Percentiles rank a stretch among this genome's conserved stretches.
Conservation (phyloP, 768 basidiomycete genomes). For the Termitomyces sp. region DNA sequence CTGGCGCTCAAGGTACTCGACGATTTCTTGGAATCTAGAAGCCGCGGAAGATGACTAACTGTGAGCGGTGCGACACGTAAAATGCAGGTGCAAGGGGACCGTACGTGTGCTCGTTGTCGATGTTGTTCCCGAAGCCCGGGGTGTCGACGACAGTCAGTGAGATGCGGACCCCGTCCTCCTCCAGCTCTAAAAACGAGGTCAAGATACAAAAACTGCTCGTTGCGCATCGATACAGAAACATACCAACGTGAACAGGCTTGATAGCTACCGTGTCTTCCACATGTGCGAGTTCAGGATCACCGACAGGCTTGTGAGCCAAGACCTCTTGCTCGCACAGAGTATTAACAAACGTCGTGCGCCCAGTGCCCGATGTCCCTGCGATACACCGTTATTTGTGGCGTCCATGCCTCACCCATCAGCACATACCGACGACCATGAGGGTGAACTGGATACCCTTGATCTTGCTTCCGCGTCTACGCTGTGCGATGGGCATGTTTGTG, state of each 20-base stretch:
- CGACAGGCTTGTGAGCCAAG: slow-evolving; percentile 59
- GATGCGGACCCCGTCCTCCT: slow-evolving; percentile 88
- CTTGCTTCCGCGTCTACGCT: slow-evolving; percentile 63
- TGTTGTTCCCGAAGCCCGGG: slow-evolving; percentile 87
- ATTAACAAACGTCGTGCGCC: slow-evolving; percentile 89
- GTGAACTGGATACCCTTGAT: slow-evolving; percentile 91
- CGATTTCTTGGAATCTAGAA: slow-evolving; percentile 80
- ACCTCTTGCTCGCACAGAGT: slow-evolving; percentile 83
- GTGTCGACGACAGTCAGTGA: slow-evolving; percentile 90
- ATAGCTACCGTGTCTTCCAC: slow-evolving; percentile 73
- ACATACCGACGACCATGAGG: slow-evolving; percentile 84
- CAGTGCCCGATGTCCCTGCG: slow-evolving; percentile 81
- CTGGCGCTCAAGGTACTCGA: slow-evolving; percentile 83
- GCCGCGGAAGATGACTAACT: background rate
- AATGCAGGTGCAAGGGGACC: slow-evolving; percentile 21
- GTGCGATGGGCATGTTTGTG: slow-evolving; percentile 37
- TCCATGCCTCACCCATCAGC: background rate
- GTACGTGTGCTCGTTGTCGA: slow-evolving; percentile 84
- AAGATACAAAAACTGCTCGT: background rate
- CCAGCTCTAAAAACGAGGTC: slow-evolving; percentile 55
- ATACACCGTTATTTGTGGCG: background rate
- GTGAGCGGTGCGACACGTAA: slow-evolving; percentile 3
- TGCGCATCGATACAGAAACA: slow-evolving; percentile 6
- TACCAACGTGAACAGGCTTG: slow-evolving; percentile 78
- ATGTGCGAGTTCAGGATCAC: slow-evolving; percentile 67